A percentile compares a stretch with the other conserved stretches of the same genome.
Evolutionary conservation across 208 protist species (phyloP).

Genomic region (Wallacemonas collosoma): DNA sequence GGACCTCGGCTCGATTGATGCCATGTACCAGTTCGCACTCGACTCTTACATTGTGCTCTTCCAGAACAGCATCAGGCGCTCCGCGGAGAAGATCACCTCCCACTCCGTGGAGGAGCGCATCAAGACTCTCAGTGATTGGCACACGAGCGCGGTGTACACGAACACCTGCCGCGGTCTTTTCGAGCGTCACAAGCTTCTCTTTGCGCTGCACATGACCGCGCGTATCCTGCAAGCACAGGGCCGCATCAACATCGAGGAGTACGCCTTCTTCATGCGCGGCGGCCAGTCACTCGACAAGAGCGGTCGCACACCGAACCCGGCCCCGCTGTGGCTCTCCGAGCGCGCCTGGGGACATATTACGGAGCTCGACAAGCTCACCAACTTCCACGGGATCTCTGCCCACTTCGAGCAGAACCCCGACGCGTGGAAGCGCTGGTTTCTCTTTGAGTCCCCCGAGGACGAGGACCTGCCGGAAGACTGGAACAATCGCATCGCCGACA

Average conservation of each 20-base stretch:
- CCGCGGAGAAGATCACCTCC: slow-evolving; percentile 87
- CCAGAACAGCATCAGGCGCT: slow-evolving; percentile 95
- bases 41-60: slow-evolving; percentile 98
- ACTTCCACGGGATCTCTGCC: slow-evolving; percentile 94
- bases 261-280: slow-evolving; percentile 98
- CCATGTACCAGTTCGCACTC: slow-evolving; percentile 99
- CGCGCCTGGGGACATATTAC: slow-evolving; percentile 97
- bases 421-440: slow-evolving; percentile 96
- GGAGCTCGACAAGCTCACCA: slow-evolving; percentile 96
- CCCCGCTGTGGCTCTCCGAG: slow-evolving; percentile 95
- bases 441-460: slow-evolving; percentile 94
- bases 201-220: slow-evolving; percentile 98
- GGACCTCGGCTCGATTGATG: slow-evolving; percentile 96
- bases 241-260: slow-evolving; percentile 96
- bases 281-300: slow-evolving; percentile 95
- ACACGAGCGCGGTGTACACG: slow-evolving; percentile 97
- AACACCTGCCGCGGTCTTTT: slow-evolving; percentile 98
- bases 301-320: slow-evolving; percentile 94
- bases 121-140: slow-evolving; percentile 95
- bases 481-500: slow-evolving; percentile 79
- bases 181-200: slow-evolving; percentile 99
- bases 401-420: slow-evolving; percentile 95
- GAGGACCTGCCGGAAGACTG: slow-evolving; percentile 96
- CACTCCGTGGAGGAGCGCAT: slow-evolving; percentile 93
- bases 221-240: slow-evolving; percentile 94